A percentile compares a stretch with the other conserved stretches of the same genome.
Conservation (phyloP, 2,329 filamentous ascomycete genomes). For the Exophiala phaeomuriformis region DNA sequence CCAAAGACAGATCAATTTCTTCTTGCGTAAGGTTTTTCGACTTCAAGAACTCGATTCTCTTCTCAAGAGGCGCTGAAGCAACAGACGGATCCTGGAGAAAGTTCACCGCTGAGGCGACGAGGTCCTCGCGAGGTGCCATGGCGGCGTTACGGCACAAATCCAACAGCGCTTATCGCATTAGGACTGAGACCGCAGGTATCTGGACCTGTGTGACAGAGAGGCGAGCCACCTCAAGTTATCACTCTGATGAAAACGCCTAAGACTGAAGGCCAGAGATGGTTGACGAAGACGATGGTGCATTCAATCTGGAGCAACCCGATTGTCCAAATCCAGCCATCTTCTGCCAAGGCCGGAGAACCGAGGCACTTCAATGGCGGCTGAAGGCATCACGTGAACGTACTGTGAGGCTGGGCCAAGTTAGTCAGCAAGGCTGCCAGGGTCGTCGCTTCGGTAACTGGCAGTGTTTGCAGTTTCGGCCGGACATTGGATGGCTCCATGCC, state of each 20-base stretch:
- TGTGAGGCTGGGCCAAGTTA: background rate
- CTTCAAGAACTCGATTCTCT: constrained; percentile 83
- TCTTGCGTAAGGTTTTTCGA: constrained; percentile 97
- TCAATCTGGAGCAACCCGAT: background rate
- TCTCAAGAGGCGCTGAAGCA: constrained; percentile 80
- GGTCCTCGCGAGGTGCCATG: constrained; percentile 89
- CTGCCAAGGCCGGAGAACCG: background rate
- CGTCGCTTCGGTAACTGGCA: constrained; percentile 5
- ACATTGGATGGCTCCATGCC: background rate
- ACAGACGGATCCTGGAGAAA: constrained; percentile 94
- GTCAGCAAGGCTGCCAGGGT: background rate
- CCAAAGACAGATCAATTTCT: constrained; percentile 79
- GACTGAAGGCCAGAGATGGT: background rate
- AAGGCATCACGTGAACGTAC: background rate
- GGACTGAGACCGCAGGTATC: no score
- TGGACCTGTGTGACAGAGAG: no score
- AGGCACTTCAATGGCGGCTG: background rate
- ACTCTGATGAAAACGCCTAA: no score
- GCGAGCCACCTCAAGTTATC: no score
- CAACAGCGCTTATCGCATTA: no score
- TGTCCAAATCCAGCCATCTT: background rate
- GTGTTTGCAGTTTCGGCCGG: background rate
- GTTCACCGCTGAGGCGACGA: constrained; percentile 70
- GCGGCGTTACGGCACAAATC: background rate
- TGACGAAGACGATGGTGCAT: background rate